Evolutionary conservation across 441 rosid species (phyloP), one percentile per base, ranked within the genome.

Genomic region (Gossypium schwendimanii): DNA sequence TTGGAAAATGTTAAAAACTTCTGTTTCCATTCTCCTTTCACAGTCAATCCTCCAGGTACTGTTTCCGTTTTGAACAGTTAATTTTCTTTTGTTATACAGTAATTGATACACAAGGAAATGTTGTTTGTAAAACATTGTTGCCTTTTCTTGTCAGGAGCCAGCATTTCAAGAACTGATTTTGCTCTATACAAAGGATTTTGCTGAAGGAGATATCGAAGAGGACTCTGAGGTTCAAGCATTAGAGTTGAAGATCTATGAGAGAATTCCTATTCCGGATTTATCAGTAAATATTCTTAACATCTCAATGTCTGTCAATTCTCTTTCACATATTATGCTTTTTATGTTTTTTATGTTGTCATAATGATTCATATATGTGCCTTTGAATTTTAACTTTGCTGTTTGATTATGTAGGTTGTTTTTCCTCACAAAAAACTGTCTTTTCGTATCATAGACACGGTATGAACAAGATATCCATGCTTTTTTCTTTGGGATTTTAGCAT

Each of bases 381-480:
- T 71, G 45, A 77, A 72, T 63, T 63, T 80, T 79, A 49, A 62
- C 76, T 55, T 63, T 76, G 71, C 53, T 76, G 18, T 70, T 53
- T 60, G 76, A 67, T 76, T 47, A 58, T 84, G 74, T 77, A 94
- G 97, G 99, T 94, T 33, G 79, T 92, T 81, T 94, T 94, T 71
- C 99, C 99, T 81, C 90, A 94, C 83, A 94, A 88, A 84, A 92
- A 92, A 89, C 88, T 94, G 64, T 94, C 94, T 73, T 94, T 94
- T 82, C 97, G 97, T 73, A 87, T 94, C 81, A 86, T 94, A 69
- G 99, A 94, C 90, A 90, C 97, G 81, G 99, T 94, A 89, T 79
- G 87, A 72, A 41, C 70, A 69, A 67, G 33, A 65, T 45, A 47
- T 67, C 5, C 61, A 2, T 33, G 52, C 14, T 36, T 17, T 20